Base-by-base conservation (phyloP, 345 rosid genomes). In the Chamaenerion angustifolium region DNA sequence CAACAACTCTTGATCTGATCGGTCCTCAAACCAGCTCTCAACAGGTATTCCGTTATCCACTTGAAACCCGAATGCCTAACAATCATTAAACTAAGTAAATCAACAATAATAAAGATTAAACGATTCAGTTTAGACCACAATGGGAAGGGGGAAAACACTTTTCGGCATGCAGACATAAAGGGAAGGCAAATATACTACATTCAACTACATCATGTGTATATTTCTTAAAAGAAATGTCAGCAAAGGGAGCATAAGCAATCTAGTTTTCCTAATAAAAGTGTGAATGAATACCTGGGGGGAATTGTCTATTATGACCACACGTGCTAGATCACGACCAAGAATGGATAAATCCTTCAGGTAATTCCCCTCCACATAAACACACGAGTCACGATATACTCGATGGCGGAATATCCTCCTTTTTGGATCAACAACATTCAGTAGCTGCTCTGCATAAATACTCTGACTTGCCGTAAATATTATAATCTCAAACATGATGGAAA, bases 21-120 rank as follows among this genome's bases (percentile, higher is more conserved):
- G 80, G 64, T 93, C 94, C 17, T 81, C 86, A 42, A 93, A 93
- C 99, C 99, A 93, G 76, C 99, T 93, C 73, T 85, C 94, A 37
- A 93, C 88, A 10, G 99, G 95, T 49, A 93, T 83, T 12, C 99
- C 99, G 40, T 93, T 93, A 65, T 93, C 97, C 64, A 93, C 92
- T 77, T 93, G 99, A 67, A 93, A 93, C 40, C 99, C 97, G 65
- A 88, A 93, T 56, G 92, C 99, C 99, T 88, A 61, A 42, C 25
- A 21, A 21, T 21, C 25, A 21, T 21, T 21, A 21, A 21, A 21
- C 2, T 21, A 21, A 21, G 4, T 21, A 21, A 21, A 0, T 21
- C 25, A 21, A 21, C 4, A 21, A 21, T 21, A 21, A 4, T 21
- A 4, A 2, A 21, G 25, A 21, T 21, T 21, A 21, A 21, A 2